Base-by-base conservation (phyloP, 192 early-diverging fungal species). In the Umbelopsis vinacea region DNA sequence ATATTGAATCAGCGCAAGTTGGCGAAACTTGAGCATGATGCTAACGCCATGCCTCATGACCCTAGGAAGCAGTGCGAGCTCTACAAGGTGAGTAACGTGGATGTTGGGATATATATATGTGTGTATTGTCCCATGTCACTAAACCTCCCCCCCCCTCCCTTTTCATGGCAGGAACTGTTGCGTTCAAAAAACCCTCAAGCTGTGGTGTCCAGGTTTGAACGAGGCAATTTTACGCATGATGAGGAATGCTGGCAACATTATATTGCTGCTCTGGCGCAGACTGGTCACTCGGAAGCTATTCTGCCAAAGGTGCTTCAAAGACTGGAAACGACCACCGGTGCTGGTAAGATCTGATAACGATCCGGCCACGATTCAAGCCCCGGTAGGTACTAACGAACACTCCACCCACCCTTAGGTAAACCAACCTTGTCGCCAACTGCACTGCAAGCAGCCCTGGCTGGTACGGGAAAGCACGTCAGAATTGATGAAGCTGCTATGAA, bases 241-340 rank as follows among this genome's bases (percentile, higher is more conserved):
- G 87, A 89, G 37, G 84, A 85, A 46, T 80, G 84, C 24, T 80
- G 83, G 67, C 85, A 85, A 38, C 80, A 77, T 48, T 89, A 89
- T 73, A 81, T 83, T 26, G 78, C 81, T 46, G 87, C 87, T 2
- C 50, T 86, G 46, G 84, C 84, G 40, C 71, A 79, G 50, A 81
- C 83, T 3, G 86, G 82, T 38, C 83, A 85, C 54, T 70, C 82
- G 2, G 87, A 88, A 47, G 76, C 82, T 50, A 84, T 88, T 33
- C 77, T 88, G 15, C 87, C 87, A 11, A 81, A 82, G 52, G 79
- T 88, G 14, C 67, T 86, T 23, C 83, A 86, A 52, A 77, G 81
- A 72, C 68, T 86, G 12, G 84, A 88, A 35, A 77, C 79, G 19
- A 60, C 76, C 23, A 60, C 76, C 23, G 71, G 73, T 2, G 53